Evolutionary conservation across 2,329 filamentous ascomycete genomes (phyloP).

Genomic region (Paecilomyces sp.): DNA sequence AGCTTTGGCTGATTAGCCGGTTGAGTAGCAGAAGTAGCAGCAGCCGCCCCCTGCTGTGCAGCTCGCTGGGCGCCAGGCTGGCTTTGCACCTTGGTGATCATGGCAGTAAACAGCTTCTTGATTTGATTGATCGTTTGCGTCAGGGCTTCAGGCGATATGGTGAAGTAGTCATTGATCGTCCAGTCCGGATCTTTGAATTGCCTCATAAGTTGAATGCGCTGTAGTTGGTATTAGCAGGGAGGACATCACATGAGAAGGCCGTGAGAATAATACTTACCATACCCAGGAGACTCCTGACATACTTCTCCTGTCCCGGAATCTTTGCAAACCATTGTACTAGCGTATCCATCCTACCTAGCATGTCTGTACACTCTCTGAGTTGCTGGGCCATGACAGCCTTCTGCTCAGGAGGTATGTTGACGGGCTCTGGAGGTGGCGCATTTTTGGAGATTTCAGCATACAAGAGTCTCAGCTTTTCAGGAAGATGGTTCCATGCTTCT

Average conservation of each 20-base stretch:
- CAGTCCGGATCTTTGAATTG: conserved; percentile 39
- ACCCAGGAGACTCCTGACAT: conserved; percentile 27
- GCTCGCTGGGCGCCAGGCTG: conserved; percentile 16
- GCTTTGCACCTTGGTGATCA: conserved; percentile 26
- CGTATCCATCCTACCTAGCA: conserved; percentile 36
- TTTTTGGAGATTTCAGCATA: conserved; percentile 31
- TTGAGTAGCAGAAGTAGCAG: conserved; percentile 7
- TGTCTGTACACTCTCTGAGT: conserved; percentile 32
- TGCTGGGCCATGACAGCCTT: conserved; percentile 32
- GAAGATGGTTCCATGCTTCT: conserved; percentile 31
- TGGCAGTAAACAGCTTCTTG: conserved; percentile 33
- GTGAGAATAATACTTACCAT: conserved; percentile 23
- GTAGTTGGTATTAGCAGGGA: conserved; percentile 9
- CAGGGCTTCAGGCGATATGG: conserved; percentile 33
- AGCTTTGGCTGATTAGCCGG: conserved; percentile 20
- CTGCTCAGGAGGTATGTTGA: conserved; percentile 31
- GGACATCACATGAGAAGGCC: background rate
- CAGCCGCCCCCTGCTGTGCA: conserved; percentile 4
- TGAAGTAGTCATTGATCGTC: conserved; percentile 38
- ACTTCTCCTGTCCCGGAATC: conserved; percentile 33
- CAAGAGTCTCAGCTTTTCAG: conserved; percentile 30
- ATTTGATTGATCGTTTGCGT: conserved; percentile 30
- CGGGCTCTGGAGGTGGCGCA: conserved; percentile 21
- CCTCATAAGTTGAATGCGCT: conserved; percentile 39
- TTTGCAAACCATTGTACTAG: conserved; percentile 34